Evolutionary conservation across 768 basidiomycete species (phyloP).

Genomic region (Pleurotus salmoneostramineus): DNA sequence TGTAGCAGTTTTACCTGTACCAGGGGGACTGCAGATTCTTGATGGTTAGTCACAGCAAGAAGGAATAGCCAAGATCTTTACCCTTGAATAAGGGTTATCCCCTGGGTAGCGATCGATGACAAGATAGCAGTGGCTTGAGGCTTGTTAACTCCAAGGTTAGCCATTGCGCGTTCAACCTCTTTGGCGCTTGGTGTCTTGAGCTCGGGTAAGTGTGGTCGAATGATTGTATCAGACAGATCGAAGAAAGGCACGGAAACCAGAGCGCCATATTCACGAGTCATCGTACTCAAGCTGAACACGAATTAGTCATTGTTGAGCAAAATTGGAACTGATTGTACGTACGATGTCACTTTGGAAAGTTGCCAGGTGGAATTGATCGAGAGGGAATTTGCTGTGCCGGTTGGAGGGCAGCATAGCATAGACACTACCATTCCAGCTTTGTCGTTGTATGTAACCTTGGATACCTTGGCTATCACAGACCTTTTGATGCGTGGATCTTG

Average conservation of each 20-base stretch:
- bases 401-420: slow-evolving; percentile 48
- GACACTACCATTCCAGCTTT: slow-evolving; percentile 38
- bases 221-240: slow-evolving; percentile 66
- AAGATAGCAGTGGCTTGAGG: slow-evolving; percentile 92
- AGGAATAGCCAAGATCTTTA: slow-evolving; percentile 25
- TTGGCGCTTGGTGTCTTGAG: slow-evolving; percentile 37
- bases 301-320: not conserved
- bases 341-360: slow-evolving; percentile 55
- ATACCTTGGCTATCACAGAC: slow-evolving; percentile 63
- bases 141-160: slow-evolving; percentile 74
- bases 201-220: slow-evolving; percentile 60
- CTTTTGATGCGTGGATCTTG: slow-evolving; percentile 50
- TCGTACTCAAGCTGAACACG: slow-evolving; percentile 71
- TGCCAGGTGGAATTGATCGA: slow-evolving; percentile 66
- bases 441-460: slow-evolving; percentile 13
- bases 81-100: slow-evolving; percentile 96
- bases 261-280: slow-evolving; percentile 90
- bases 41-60: not conserved
- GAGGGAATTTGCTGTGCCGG: slow-evolving; percentile 45
- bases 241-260: slow-evolving; percentile 80
- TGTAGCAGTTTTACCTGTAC: slow-evolving; percentile 98
- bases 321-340: too few relatives aligned
- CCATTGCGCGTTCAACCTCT: slow-evolving; percentile 67
- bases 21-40: slow-evolving; percentile 69
- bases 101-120: slow-evolving; percentile 62